These are phyloP conservation scores for Ceratocystis destructans DNA, from an alignment of 2,329 filamentous ascomycete genomes.

Conservation along the genomic window DNA sequence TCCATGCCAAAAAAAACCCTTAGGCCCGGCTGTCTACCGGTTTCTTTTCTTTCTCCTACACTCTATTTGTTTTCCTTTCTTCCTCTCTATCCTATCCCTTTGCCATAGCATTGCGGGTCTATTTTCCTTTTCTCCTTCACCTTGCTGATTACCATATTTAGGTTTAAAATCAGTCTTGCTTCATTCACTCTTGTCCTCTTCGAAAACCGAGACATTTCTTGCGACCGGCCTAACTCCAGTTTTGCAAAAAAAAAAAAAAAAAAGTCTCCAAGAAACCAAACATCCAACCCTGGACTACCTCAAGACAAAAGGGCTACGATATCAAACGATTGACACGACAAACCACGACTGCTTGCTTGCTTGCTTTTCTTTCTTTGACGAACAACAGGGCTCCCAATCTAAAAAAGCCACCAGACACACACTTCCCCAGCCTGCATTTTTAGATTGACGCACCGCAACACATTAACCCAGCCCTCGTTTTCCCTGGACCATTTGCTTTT, in stretches of 20 bases:
- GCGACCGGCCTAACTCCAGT: background rate
- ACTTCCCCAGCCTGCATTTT: constrained; percentile 7
- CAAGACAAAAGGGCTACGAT: background rate
- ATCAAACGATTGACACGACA: constrained; percentile 8
- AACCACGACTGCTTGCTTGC: background rate
- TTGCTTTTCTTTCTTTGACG: constrained; percentile 1
- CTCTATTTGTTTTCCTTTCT: background rate
- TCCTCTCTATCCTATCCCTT: background rate
- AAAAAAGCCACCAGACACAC: constrained; percentile 7
- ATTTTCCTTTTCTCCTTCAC: background rate
- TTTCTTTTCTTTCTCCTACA: background rate
- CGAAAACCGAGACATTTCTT: constrained; percentile 5
- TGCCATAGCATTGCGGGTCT: background rate
- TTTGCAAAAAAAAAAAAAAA: background rate
- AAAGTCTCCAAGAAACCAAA: background rate
- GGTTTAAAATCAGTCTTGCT: background rate
- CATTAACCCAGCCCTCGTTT: constrained; percentile 1
- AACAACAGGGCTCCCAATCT: background rate
- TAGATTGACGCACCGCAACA: constrained; percentile 1
- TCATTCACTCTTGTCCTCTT: constrained; percentile 6
- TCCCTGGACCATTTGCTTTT: background rate
- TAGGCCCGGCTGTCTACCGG: background rate
- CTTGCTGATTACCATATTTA: constrained; percentile 4
- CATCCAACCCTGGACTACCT: background rate
- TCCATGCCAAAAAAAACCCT: constrained; percentile 5